phyloP scores from a whole-genome alignment of 164 flowering plant genomes.

The Echeveria elegans region DNA sequence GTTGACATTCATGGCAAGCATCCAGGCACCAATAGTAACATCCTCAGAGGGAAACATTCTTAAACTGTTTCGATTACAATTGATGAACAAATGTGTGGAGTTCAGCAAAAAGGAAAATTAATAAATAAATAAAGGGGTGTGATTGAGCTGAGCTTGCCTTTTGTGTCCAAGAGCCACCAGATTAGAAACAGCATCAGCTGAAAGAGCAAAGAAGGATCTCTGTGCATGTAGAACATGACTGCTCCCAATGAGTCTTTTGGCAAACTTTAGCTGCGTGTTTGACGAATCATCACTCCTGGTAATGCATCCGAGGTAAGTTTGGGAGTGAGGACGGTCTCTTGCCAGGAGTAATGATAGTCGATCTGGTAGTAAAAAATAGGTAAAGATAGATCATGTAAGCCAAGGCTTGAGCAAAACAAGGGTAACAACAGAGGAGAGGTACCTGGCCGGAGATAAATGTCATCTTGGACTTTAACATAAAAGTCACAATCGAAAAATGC shows the following conservation, averaged over 20 bases:
- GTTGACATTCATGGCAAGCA: constrained; percentile 67
- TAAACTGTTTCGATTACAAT: constrained; percentile 31
- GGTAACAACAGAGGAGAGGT: background rate
- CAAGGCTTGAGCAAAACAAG: background rate
- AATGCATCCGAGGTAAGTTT: constrained; percentile 80
- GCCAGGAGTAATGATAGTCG: constrained; percentile 67
- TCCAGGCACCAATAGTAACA: constrained; percentile 67
- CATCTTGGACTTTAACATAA: constrained; percentile 76
- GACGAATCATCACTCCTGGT: constrained; percentile 61
- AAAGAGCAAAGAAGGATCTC: constrained; percentile 64
- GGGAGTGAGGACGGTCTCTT: constrained; percentile 47
- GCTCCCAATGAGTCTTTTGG: constrained; percentile 42
- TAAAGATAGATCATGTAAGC: background rate
- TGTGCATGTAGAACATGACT: constrained; percentile 66
- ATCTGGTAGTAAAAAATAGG: constrained; percentile 25
- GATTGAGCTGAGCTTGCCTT: constrained; percentile 25
- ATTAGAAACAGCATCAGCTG: constrained; percentile 51
- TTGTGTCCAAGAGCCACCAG: constrained; percentile 36
- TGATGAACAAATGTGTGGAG: background rate
- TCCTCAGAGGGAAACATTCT: constrained; percentile 68
- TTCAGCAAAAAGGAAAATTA: background rate
- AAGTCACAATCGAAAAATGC: constrained; percentile 59
- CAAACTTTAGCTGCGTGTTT: constrained; percentile 32
- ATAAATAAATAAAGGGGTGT: background rate
- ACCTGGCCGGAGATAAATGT: constrained; percentile 68